These are phyloP conservation scores for Physcomitrellopsis africana DNA, from an alignment of 225 moss, liverwort and hornwort genomes.

Conservation along the genomic window DNA sequence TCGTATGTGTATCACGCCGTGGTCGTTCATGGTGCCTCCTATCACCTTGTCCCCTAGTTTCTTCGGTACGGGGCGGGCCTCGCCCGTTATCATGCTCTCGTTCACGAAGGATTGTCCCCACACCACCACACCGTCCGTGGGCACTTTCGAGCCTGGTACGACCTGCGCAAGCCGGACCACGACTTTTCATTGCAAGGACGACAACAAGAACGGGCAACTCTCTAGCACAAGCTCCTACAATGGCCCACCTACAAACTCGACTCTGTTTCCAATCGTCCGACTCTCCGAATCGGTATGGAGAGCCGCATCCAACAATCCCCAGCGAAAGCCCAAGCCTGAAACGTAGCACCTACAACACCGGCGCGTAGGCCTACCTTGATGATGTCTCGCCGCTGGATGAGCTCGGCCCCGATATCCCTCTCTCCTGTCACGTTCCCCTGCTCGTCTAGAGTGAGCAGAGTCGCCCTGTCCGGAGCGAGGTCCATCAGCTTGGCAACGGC, in stretches of 20 bases:
- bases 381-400: constrained; percentile 90
- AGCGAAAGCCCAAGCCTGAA: background rate
- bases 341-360: background rate
- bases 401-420: constrained; percentile 79
- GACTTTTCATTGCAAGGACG: background rate
- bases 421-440: constrained; percentile 49
- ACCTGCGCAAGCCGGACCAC: constrained; percentile 47
- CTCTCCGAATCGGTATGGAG: too few relatives aligned
- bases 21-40: constrained; percentile 97
- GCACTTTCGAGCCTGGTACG: constrained; percentile 92
- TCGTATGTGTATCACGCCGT: constrained; percentile 79
- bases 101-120: constrained; percentile 96
- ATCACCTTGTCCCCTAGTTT: constrained; percentile 87
- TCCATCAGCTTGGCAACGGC: constrained; percentile 98
- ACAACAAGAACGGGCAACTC: background rate
- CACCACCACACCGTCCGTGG: constrained; percentile 83
- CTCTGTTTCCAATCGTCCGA: background rate
- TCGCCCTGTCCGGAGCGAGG: constrained; percentile 86
- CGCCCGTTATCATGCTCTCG: constrained; percentile 98
- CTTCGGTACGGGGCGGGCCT: constrained; percentile 89
- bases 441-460: constrained; percentile 56
- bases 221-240: background rate
- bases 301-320: background rate
- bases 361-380: constrained; percentile 62
- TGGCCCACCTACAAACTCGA: background rate